Base-by-base conservation (phyloP, 2,329 filamentous ascomycete genomes). In the Penicillium sp. region DNA sequence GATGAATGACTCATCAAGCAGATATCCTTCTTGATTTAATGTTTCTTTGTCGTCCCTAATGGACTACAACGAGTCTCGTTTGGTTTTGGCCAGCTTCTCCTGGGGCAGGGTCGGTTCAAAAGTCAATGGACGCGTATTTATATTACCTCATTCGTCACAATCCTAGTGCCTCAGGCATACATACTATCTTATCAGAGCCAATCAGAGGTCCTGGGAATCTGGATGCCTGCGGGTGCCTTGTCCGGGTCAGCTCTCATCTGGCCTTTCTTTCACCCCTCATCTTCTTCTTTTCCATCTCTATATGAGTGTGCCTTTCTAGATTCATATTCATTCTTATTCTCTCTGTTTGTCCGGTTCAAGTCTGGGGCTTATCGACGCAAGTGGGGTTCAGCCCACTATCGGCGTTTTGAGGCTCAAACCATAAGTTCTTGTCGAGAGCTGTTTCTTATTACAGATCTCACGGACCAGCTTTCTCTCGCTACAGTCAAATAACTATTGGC, bases 161-260 rank as follows among this genome's bases (percentile, higher is more conserved):
- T 29, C 9, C 3, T 18, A n/a, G 10, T 37, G 49, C 51, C 51
- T 57, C 27, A 54, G 52, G 52, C 50, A 50, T 23, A 1, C 1
- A n/a, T 9, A 12, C 8, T 41, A 45, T 41, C 31, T 51, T 44
- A 46, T 41, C 49, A 15, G 10, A 27, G 27, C 63, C 61, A 67
- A 67, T 68, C 58, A 66, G 50, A 41, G 23, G 6, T 38, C 41
- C 31, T 21, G 41, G 40, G 54, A 68, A 68, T 61, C 32, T 64
- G 60, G 66, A 65, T 69, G 67, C 67, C 67, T 69, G 66, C 66
- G 58, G 61, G 51, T 56, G 57, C 53, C 51, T 55, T 52, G 51
- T n/a, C 32, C 37, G 45, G 27, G 47, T 50, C 45, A 44, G 46
- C 48, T 52, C 41, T 37, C 18, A 27, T 40, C 50, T 55, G 44